Conservation (phyloP, 1,139 yeast species). For the Keqinozyma sinolaborantium region DNA sequence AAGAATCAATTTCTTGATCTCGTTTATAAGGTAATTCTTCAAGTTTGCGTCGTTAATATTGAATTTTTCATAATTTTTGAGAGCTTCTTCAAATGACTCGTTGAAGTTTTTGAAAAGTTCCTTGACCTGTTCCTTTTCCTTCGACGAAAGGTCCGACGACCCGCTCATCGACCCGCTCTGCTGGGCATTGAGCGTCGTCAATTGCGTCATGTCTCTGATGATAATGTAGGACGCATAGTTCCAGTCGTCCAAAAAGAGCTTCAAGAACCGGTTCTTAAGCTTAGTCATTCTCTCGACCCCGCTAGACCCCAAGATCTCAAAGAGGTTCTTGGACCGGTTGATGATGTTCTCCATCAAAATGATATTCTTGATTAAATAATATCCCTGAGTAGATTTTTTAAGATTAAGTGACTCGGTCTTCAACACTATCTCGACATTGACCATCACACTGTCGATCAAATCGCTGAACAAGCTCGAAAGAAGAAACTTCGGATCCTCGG, state of each 20-base stretch:
- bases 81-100: slow-evolving; percentile 74
- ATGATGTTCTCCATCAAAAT: slow-evolving; percentile 73
- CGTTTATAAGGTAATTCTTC: slow-evolving; percentile 57
- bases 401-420: slow-evolving; percentile 19
- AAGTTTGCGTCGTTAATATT: slow-evolving; percentile 65
- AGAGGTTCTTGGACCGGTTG: slow-evolving; percentile 53
- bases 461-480: slow-evolving; percentile 69
- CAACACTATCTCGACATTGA: slow-evolving; percentile 57
- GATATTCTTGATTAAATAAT: slow-evolving; percentile 67
- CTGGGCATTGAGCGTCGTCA: slow-evolving; percentile 31
- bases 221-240: slow-evolving; percentile 70
- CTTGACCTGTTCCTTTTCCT: slow-evolving; percentile 80
- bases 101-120: slow-evolving; percentile 83
- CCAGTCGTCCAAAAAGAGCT: slow-evolving; percentile 81
- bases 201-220: slow-evolving; percentile 65
- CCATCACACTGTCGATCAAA: slow-evolving; percentile 67
- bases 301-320: slow-evolving; percentile 53
- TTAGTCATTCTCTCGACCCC: slow-evolving; percentile 68
- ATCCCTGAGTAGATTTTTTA: slow-evolving; percentile 60
- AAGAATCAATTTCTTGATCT: slow-evolving; percentile 64
- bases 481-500: slow-evolving; percentile 39
- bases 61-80: slow-evolving; percentile 59
- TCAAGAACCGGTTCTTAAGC: slow-evolving; percentile 71
- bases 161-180: slow-evolving; percentile 5
- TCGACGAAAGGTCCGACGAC: slow-evolving; percentile 37